Conservation (phyloP, 345 rosid species). For the thale cress (Arabidopsis thaliana) region TAIR10.1 NC_003075.7:5462001-5462500, state of each 20-base stretch:
- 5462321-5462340: slow-evolving; percentile 65
- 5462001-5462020: too few relatives aligned
- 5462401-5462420: slow-evolving; percentile 73
- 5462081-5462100: not conserved
- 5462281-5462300: slow-evolving; percentile 82
- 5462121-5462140: not conserved
- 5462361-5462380: slow-evolving; percentile 60
- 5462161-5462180: not conserved
- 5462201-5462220: slow-evolving; percentile 69
- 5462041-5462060: not conserved
- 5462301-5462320: slow-evolving; percentile 74
- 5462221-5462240: slow-evolving; percentile 70
- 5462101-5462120: slow-evolving; percentile 18
- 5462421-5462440: slow-evolving; percentile 65
- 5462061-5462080: not conserved
- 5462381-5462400: slow-evolving; percentile 45
- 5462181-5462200: slow-evolving; percentile 66
- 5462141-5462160: not conserved
- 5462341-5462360: slow-evolving; percentile 55
- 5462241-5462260: slow-evolving; percentile 71
- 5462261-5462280: slow-evolving; percentile 75
- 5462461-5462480: slow-evolving; percentile 70
- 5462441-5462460: slow-evolving; percentile 70
- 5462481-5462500: slow-evolving; percentile 74
- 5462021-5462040: not conserved